These are phyloP conservation scores for Pterulicium gracile DNA, from an alignment of 1,284 basidiomycete species.

Conservation along the genomic window DNA sequence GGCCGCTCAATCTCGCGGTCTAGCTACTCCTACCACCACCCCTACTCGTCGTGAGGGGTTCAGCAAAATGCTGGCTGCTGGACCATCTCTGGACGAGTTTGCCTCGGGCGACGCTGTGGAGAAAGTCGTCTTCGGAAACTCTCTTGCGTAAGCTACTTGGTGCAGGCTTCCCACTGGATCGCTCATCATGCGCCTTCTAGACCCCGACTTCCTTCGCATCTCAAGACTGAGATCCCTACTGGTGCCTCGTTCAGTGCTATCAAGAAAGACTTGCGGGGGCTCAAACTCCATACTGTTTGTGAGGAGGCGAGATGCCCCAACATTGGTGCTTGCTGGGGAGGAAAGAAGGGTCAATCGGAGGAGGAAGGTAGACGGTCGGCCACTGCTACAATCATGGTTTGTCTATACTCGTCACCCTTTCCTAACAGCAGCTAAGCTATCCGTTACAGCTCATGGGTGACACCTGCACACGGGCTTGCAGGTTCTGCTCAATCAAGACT, in stretches of 20 bases:
- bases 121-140: constrained; percentile 71
- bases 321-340: constrained; percentile 99
- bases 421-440: constrained; percentile 9
- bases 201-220: constrained; percentile 81
- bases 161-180: constrained; percentile 1
- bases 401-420: constrained; percentile 13
- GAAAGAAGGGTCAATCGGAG: constrained; percentile 64
- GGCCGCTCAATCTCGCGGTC: constrained; percentile 20
- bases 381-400: constrained; percentile 98
- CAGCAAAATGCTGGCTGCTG: constrained; percentile 51
- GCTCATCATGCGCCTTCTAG: constrained; percentile 26
- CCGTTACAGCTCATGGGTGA: constrained; percentile 89
- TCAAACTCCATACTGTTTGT: constrained; percentile 92
- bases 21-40: constrained; percentile 44
- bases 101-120: constrained; percentile 52
- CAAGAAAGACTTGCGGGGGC: constrained; percentile 89
- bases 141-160: constrained; percentile 45
- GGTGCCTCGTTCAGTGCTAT: constrained; percentile 86
- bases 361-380: constrained; percentile 74
- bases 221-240: constrained; percentile 91
- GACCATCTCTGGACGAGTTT: constrained; percentile 82
- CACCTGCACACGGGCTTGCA: constrained; percentile 94
- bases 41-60: constrained; percentile 36
- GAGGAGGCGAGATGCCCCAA: constrained; percentile 99
- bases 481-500: constrained; percentile 98